These are phyloP conservation scores for Melanomma pulvis-pyrius DNA, from an alignment of 495 filamentous ascomycete genomes.

Conservation along the genomic window DNA sequence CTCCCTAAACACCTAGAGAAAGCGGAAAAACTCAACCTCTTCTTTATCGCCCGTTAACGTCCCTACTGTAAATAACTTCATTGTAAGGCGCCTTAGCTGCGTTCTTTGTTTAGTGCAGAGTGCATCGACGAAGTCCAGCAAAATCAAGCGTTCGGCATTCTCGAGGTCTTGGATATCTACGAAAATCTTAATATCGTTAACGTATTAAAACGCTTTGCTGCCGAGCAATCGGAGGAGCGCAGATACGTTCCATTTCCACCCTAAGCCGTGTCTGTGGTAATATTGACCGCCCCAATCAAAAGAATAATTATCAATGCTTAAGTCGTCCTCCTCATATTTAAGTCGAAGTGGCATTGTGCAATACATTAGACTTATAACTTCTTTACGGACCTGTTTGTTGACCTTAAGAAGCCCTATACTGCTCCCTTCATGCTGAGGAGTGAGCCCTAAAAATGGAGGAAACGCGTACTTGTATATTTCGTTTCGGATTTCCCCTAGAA, in stretches of 20 bases:
- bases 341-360: conserved; percentile 13
- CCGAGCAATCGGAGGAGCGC: conserved; percentile 12
- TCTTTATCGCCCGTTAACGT: conserved; percentile 16
- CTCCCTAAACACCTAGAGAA: conserved; percentile 12
- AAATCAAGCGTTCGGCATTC: conserved; percentile 14
- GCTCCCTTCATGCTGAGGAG: conserved; percentile 7
- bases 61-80: conserved; percentile 18
- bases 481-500: conserved; percentile 14
- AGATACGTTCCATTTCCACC: conserved; percentile 19
- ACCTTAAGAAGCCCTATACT: conserved; percentile 19
- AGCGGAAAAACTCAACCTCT: conserved; percentile 9
- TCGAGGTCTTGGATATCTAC: conserved; percentile 10
- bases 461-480: conserved; percentile 15
- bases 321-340: conserved; percentile 19
- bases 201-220: conserved; percentile 15
- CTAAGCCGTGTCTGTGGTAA: conserved; percentile 12
- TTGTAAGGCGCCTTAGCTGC: conserved; percentile 8
- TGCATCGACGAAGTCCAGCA: conserved; percentile 16
- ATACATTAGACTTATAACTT: conserved; percentile 18
- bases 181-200: conserved; percentile 24
- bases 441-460: conserved; percentile 19
- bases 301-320: conserved; percentile 18
- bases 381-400: conserved; percentile 8
- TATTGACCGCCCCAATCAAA: conserved; percentile 10
- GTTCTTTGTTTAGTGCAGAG: conserved; percentile 15